Percentiles rank a stretch among this genome's conserved stretches.
These are phyloP conservation scores for Phycomyces blakesleeanus DNA, from an alignment of 192 early-diverging fungal species.

Conservation along the genomic window DNA sequence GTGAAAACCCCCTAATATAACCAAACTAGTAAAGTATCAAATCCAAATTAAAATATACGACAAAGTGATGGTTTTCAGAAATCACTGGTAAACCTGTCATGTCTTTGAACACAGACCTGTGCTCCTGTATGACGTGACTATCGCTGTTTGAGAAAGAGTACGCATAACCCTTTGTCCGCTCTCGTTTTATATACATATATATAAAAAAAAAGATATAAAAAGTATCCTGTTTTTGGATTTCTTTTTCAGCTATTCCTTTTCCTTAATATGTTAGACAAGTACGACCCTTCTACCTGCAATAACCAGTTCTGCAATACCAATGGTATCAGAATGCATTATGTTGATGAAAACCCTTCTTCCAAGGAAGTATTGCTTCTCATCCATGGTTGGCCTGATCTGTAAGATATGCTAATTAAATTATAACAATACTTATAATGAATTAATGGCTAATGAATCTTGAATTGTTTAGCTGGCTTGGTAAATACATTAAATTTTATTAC, in stretches of 20 bases:
- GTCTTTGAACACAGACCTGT: too few species aligned
- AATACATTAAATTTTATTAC: not conserved
- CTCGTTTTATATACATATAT: too few species aligned
- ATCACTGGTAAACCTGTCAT: too few species aligned
- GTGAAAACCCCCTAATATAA: too few species aligned
- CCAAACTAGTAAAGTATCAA: too few species aligned
- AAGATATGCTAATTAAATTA: not conserved
- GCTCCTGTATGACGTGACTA: too few species aligned
- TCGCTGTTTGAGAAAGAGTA: too few species aligned
- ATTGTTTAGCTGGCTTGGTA: conserved; percentile 22
- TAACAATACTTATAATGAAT: not conserved
- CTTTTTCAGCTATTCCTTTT: conserved; percentile 8
- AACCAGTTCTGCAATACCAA: conserved; percentile 26
- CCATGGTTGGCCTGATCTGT: conserved; percentile 40
- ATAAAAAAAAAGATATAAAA: too few species aligned
- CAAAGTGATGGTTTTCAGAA: too few species aligned
- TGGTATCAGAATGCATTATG: conserved; percentile 35
- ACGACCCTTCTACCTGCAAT: conserved; percentile 24
- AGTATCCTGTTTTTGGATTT: conserved; percentile 3
- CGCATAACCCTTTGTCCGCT: too few species aligned
- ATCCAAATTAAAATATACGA: too few species aligned
- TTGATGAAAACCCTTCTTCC: conserved; percentile 32
- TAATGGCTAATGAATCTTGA: not conserved
- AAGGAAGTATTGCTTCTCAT: conserved; percentile 21
- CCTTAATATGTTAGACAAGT: conserved; percentile 21